phyloP scores from a whole-genome alignment of 2,329 filamentous ascomycete genomes.

The Madurella fahalii region DNA sequence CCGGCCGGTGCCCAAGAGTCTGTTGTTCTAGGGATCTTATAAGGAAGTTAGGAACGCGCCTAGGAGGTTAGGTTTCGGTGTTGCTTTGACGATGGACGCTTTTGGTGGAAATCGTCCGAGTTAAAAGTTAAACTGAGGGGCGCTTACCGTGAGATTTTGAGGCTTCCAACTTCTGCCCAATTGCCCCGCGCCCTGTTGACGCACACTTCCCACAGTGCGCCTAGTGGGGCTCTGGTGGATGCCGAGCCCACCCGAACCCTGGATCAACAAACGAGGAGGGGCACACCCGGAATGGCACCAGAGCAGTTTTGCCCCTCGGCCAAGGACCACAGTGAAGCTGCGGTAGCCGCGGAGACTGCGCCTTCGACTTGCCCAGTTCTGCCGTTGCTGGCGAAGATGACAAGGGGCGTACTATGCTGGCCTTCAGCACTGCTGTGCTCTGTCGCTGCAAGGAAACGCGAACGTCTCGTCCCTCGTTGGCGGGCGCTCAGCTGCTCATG shows the following conservation, averaged over 20 bases:
- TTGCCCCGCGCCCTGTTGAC: constrained; percentile 9
- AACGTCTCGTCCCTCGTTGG: neutral
- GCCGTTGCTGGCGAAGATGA: neutral
- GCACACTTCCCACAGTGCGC: constrained; percentile 7
- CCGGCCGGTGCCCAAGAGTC: neutral
- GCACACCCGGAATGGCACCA: neutral
- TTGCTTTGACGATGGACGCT: constrained; percentile 4
- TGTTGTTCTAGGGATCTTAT: too few species aligned
- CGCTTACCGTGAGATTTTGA: neutral
- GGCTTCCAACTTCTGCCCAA: constrained; percentile 15
- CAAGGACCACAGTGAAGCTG: neutral
- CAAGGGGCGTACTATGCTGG: neutral
- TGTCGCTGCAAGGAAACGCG: neutral
- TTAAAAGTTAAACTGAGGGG: constrained; percentile 4
- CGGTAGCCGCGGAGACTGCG: neutral
- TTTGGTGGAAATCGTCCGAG: neutral
- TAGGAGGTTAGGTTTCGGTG: constrained; percentile 2
- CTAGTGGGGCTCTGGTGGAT: constrained; percentile 13
- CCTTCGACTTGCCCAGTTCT: neutral
- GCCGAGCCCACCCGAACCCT: constrained; percentile 14
- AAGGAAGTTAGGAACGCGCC: too few species aligned
- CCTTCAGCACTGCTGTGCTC: neutral
- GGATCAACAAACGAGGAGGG: neutral
- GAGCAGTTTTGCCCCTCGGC: neutral
- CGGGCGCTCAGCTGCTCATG: neutral